phyloP scores from a whole-genome alignment of 2,329 filamentous ascomycete genomes.

The Coniella lustricola region DNA sequence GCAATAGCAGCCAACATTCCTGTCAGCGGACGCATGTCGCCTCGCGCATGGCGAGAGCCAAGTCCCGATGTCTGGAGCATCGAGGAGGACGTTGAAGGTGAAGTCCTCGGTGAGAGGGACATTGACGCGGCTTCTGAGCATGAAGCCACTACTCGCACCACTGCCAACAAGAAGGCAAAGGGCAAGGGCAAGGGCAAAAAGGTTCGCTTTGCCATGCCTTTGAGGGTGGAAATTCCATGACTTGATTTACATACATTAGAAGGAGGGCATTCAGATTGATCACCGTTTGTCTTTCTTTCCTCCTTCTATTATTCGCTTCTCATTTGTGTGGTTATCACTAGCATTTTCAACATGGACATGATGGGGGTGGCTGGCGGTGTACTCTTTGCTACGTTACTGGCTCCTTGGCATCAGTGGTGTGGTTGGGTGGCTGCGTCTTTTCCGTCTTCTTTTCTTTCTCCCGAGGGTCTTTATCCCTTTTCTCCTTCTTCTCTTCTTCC shows the following conservation, averaged over 20 bases:
- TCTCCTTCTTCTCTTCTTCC: too few species aligned
- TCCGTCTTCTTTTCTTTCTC: too few species aligned
- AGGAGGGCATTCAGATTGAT: background rate
- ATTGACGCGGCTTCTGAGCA: too few species aligned
- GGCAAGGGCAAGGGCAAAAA: slow-evolving; percentile 52
- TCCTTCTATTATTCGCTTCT: background rate
- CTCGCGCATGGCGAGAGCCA: slow-evolving; percentile 48
- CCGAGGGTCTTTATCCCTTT: too few species aligned
- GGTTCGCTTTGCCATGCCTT: slow-evolving; percentile 48
- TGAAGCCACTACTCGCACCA: slow-evolving; percentile 25
- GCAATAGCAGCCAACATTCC: too few species aligned
- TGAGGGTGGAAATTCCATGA: slow-evolving; percentile 26
- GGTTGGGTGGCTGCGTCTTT: too few species aligned
- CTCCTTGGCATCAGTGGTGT: too few species aligned
- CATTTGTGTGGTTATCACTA: too few species aligned
- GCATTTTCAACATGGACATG: too few species aligned
- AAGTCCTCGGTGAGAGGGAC: slow-evolving; percentile 40
- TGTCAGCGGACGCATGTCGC: slow-evolving; percentile 31
- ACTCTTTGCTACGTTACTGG: too few species aligned
- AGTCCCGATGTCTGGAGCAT: slow-evolving; percentile 55
- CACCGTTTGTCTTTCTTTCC: background rate
- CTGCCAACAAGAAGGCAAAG: slow-evolving; percentile 28
- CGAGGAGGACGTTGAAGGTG: slow-evolving; percentile 51
- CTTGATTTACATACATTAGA: background rate
- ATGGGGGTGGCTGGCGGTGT: too few species aligned